Conservation (phyloP, 1,139 yeast genomes). For the Hemisphaericaspora lyxosophila region DNA sequence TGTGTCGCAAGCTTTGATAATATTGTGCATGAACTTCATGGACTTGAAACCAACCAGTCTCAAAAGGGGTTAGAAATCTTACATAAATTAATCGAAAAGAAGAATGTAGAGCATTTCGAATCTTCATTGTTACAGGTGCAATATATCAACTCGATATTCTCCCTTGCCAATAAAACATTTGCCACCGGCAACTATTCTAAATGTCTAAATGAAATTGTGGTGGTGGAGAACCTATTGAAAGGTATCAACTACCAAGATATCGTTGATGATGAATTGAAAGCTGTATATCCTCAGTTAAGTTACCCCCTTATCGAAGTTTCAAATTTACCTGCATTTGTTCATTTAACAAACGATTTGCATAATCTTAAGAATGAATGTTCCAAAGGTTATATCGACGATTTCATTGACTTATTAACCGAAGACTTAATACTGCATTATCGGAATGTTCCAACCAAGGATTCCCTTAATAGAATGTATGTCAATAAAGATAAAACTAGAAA, state of each 20-base stretch:
- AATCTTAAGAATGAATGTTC: conserved; percentile 60
- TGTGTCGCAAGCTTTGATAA: conserved; percentile 50
- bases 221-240: conserved; percentile 54
- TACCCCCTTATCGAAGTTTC: conserved; percentile 48
- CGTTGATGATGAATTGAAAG: conserved; percentile 21
- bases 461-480: conserved; percentile 50
- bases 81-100: conserved; percentile 51
- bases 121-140: conserved; percentile 65
- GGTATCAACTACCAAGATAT: conserved; percentile 43
- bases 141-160: conserved; percentile 47
- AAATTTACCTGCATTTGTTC: conserved; percentile 57
- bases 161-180: conserved; percentile 53
- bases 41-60: conserved; percentile 52
- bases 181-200: conserved; percentile 37
- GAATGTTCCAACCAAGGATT: conserved; percentile 45
- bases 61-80: conserved; percentile 54
- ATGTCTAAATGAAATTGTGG: conserved; percentile 54
- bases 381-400: conserved; percentile 58
- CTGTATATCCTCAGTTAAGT: conserved; percentile 46
- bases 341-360: conserved; percentile 52
- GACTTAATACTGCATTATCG: conserved; percentile 64
- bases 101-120: conserved; percentile 63
- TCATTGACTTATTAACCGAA: conserved; percentile 52
- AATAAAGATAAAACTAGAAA: conserved; percentile 26
- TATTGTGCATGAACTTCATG: conserved; percentile 42